Percentiles rank a stretch among this genome's conserved stretches.
Evolutionary conservation across 768 basidiomycete species (phyloP).

Genomic region (Mycena galopus): DNA sequence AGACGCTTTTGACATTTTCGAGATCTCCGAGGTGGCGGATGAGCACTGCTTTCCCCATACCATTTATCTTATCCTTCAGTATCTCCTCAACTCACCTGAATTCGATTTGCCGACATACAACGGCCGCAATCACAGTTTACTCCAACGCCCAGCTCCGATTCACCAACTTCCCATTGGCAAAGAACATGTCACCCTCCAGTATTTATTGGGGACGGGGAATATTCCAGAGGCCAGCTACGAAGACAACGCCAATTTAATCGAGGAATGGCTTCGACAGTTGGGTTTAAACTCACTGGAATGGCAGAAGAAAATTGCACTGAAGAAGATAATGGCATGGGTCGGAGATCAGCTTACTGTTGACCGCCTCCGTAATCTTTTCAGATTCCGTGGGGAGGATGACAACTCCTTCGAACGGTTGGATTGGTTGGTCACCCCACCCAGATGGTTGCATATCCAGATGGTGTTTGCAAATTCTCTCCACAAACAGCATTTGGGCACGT

Average conservation of each 20-base stretch:
- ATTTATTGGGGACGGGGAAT: conserved; percentile 50
- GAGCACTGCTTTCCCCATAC: conserved; percentile 9
- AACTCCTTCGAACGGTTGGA: conserved; percentile 56
- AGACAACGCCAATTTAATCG: conserved; percentile 44
- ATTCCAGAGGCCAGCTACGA: conserved; percentile 55
- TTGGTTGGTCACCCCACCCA: conserved; percentile 47
- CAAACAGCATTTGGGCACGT: conserved; percentile 55
- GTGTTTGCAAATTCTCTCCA: conserved; percentile 55
- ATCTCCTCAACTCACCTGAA: conserved; percentile 44
- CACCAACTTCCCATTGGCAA: conserved; percentile 43
- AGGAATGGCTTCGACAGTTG: conserved; percentile 49
- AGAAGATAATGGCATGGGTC: conserved; percentile 47
- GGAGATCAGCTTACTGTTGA: conserved; percentile 55
- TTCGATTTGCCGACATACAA: conserved; percentile 47
- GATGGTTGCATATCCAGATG: conserved; percentile 59
- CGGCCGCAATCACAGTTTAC: conserved; percentile 24
- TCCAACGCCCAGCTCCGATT: conserved; percentile 40
- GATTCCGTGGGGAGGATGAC: conserved; percentile 49
- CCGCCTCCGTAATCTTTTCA: conserved; percentile 52
- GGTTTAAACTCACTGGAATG: conserved; percentile 35
- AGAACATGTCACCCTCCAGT: conserved; percentile 48
- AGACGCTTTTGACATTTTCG: conserved; percentile 39
- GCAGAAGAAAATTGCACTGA: conserved; percentile 36
- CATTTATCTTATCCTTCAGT: conserved; percentile 42
- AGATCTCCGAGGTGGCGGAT: conserved; percentile 31